Evolutionary conservation across 129 eudicot genomes (phyloP).

Genomic region (Logfia minima): DNA sequence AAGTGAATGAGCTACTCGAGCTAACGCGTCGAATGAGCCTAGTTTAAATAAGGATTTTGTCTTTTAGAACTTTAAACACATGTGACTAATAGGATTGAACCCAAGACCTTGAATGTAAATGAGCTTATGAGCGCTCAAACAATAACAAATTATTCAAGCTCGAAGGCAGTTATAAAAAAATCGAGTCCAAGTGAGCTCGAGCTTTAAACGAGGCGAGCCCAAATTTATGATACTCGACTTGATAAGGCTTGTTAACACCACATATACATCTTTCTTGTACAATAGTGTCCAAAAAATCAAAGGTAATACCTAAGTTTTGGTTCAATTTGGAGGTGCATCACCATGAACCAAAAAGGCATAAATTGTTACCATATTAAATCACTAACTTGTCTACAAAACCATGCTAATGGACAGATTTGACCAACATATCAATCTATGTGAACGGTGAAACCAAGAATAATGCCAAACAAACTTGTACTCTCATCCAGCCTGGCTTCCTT

Average conservation of each 20-base stretch:
- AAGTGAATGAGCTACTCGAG: neutral
- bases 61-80: neutral
- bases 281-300: neutral
- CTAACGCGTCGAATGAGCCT: neutral
- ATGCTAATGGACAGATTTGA: slow-evolving; percentile 2
- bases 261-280: neutral
- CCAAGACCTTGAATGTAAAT: neutral
- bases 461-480: neutral
- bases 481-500: neutral
- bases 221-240: neutral
- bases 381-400: neutral
- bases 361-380: neutral
- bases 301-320: neutral
- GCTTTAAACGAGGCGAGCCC: neutral
- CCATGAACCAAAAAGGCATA: neutral
- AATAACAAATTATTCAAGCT: neutral
- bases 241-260: neutral
- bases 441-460: neutral
- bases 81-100: neutral
- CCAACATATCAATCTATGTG: neutral
- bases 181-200: neutral
- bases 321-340: neutral
- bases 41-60: neutral
- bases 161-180: too few relatives aligned
- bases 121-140: neutral